Evolutionary conservation across 176 grass and related monocot species (phyloP), one percentile per base, ranked within the genome.

Genomic region (Oryza meyeriana): DNA sequence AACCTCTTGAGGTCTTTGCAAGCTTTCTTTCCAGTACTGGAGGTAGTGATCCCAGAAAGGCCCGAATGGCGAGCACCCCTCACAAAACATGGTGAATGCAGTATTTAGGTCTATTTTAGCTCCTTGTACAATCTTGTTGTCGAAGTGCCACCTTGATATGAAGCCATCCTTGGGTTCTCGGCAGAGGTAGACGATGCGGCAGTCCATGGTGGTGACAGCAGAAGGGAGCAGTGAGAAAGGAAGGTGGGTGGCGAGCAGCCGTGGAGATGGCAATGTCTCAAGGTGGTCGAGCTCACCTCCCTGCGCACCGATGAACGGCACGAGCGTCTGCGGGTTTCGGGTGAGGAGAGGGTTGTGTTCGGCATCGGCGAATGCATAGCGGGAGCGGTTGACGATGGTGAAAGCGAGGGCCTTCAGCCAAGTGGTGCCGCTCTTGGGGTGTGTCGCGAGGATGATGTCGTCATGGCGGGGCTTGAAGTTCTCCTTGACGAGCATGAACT

Each of bases 351-450:
- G 64, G 28, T 74, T 44, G 45, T 55, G 17, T 1, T 8, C 18
- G 11, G 5, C 18, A 8, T 52, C 29, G 1, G 10, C 9, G 1
- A 31, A 55, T 1, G 14, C 31, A 2, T 64, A 79, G 2, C 64
- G 52, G 4, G 69, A 34, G 31, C 76, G 66, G 32, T 80, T 39
- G 13, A 64, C 7, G 39, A 79, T 58, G 2, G 85, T 5, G 10
- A 87, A 87, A 31, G 31, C 3, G 0, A 87, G 48, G 12, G 85
- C 55, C 8, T 87, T 87, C 8, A 87, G 30, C 85, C 78, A 87
- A 0, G 85, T 87, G 1, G 85, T 87, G 8, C 78, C 58, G 2
- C 55, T 22, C 27, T 87, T 87, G 1, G 55, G 11, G 6, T 36
- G 34, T 2, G 65, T 71, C 18, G 36, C 11, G 33, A 87, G 48